Percentiles rank a stretch among this genome's conserved stretches.
These are phyloP conservation scores for Lentinula lateritia DNA, from an alignment of 768 basidiomycete genomes.

Conservation along the genomic window DNA sequence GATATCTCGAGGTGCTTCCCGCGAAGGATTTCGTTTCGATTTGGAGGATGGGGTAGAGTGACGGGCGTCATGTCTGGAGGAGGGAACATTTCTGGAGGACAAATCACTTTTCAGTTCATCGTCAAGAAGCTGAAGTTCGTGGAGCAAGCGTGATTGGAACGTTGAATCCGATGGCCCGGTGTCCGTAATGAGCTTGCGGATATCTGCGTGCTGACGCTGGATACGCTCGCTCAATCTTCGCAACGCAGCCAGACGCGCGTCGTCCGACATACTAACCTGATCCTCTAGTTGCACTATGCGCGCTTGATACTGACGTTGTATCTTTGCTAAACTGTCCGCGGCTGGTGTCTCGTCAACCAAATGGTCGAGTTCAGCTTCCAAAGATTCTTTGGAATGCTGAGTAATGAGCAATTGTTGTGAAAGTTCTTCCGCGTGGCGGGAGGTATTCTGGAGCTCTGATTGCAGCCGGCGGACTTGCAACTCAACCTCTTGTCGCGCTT, in stretches of 20 bases:
- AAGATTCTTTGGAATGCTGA: conserved; percentile 56
- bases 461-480: conserved; percentile 55
- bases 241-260: conserved; percentile 40
- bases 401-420: conserved; percentile 45
- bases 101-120: conserved; percentile 51
- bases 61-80: conserved; percentile 35
- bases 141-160: conserved; percentile 57
- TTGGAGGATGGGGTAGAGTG: conserved; percentile 39
- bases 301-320: conserved; percentile 60
- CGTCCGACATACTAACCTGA: conserved; percentile 53
- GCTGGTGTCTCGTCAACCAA: conserved; percentile 57
- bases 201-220: conserved; percentile 66
- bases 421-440: conserved; percentile 52
- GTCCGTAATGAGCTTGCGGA: conserved; percentile 58
- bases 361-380: conserved; percentile 63
- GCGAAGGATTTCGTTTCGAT: conserved; percentile 25
- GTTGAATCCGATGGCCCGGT: conserved; percentile 52
- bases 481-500: conserved; percentile 61
- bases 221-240: conserved; percentile 55
- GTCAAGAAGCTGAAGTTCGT: conserved; percentile 58
- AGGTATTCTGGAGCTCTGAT: conserved; percentile 49
- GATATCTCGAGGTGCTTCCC: conserved; percentile 27
- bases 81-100: conserved; percentile 28
- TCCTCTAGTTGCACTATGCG: conserved; percentile 59
- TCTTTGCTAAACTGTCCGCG: conserved; percentile 47